Percentiles rank a stretch among this genome's conserved stretches.
Evolutionary conservation across 2,329 filamentous ascomycete species (phyloP).

Genomic region (Colletotrichum salicis): DNA sequence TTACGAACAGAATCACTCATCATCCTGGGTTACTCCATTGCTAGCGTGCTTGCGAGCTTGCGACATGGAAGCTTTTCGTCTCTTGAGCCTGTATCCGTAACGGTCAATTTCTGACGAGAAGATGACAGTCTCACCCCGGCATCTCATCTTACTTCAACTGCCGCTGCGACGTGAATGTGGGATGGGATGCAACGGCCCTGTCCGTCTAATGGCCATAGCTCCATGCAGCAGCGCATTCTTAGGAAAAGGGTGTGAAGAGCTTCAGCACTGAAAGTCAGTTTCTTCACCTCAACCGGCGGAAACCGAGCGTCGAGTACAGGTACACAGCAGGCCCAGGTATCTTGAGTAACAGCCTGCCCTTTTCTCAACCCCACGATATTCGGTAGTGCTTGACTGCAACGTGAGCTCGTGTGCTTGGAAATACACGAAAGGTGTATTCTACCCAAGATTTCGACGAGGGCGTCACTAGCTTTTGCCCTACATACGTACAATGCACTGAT

Average conservation of each 20-base stretch:
- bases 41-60: background rate
- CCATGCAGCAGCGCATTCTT: constrained; percentile 18
- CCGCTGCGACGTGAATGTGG: constrained; percentile 1
- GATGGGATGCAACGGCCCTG: background rate
- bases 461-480: background rate
- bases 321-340: background rate
- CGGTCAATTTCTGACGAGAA: constrained; percentile 1
- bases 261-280: constrained; percentile 4
- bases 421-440: background rate
- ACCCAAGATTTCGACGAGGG: background rate
- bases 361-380: background rate
- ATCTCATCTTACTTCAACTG: constrained; percentile 7
- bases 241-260: background rate
- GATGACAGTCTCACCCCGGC: constrained; percentile 1
- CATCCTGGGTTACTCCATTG: background rate
- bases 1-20: background rate
- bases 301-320: constrained; percentile 1
- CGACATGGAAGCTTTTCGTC: background rate
- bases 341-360: background rate
- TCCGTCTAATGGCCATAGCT: constrained; percentile 27
- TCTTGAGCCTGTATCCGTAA: background rate
- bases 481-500: constrained; percentile 5
- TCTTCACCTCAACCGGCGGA: constrained; percentile 11
- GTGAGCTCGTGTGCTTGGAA: constrained; percentile 1
- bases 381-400: background rate